phyloP scores from a whole-genome alignment of 2,329 filamentous ascomycete species.

The Ambrosiella beaveri region DNA sequence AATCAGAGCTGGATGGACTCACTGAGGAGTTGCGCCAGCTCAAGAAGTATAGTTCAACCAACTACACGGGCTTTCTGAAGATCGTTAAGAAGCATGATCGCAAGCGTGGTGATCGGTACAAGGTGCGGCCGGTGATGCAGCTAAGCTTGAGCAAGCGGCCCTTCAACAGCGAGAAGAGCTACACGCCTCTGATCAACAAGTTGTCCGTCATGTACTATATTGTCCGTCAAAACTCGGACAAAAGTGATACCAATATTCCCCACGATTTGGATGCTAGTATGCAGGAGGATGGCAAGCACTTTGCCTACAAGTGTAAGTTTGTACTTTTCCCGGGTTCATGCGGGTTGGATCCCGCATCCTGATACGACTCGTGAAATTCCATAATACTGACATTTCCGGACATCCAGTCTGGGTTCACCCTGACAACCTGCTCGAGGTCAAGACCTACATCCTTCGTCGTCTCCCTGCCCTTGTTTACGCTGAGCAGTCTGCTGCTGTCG shows the following conservation, averaged over 20 bases:
- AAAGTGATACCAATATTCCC: slow-evolving; percentile 23
- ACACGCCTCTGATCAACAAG: slow-evolving; percentile 75
- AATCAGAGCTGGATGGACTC: slow-evolving; percentile 68
- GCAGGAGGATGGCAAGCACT: slow-evolving; percentile 40
- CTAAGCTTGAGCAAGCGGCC: slow-evolving; percentile 73
- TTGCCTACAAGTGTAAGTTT: slow-evolving; percentile 64
- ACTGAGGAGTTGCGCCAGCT: slow-evolving; percentile 83
- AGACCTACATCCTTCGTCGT: slow-evolving; percentile 82
- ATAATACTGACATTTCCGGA: slow-evolving; percentile 18
- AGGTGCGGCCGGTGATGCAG: slow-evolving; percentile 79
- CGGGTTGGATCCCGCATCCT: background rate
- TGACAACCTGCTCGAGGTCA: slow-evolving; percentile 91
- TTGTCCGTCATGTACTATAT: slow-evolving; percentile 94
- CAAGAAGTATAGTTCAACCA: slow-evolving; percentile 87
- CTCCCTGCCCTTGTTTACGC: slow-evolving; percentile 89
- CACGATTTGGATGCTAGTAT: slow-evolving; percentile 24
- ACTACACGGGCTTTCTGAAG: slow-evolving; percentile 96
- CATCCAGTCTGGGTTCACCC: slow-evolving; percentile 73
- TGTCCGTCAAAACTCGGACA: slow-evolving; percentile 67
- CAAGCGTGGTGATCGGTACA: slow-evolving; percentile 71
- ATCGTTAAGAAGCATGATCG: slow-evolving; percentile 98
- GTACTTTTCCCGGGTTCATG: background rate
- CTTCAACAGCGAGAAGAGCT: slow-evolving; percentile 83
- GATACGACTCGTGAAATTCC: background rate
- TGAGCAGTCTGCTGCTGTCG: slow-evolving; percentile 64